Evolutionary conservation across 2,329 filamentous ascomycete species (phyloP).

Genomic region (Ustilaginoidea virens): DNA sequence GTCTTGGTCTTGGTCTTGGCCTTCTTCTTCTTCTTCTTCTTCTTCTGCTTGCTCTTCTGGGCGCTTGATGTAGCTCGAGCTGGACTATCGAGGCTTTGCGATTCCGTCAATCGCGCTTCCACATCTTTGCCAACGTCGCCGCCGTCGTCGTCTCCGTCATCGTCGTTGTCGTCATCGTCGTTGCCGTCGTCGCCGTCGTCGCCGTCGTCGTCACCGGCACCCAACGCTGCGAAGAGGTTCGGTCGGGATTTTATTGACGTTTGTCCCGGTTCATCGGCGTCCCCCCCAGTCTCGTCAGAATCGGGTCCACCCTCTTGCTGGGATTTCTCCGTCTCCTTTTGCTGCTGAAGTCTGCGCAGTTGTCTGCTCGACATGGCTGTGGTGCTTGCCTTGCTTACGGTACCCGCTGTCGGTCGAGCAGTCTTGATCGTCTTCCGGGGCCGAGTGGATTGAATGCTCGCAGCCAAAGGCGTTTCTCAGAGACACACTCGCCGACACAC

Average conservation of each 20-base stretch:
- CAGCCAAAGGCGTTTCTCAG: too few species aligned
- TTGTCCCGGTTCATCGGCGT: conserved; percentile 14
- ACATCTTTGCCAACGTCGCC: conserved; percentile 15
- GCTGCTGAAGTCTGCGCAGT: conserved; percentile 34
- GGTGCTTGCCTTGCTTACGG: too few species aligned
- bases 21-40: conserved; percentile 20
- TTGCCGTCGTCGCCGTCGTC: conserved; percentile 27
- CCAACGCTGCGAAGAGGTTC: conserved; percentile 38
- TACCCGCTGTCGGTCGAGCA: too few species aligned
- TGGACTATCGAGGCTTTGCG: too few species aligned
- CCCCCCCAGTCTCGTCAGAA: conserved; percentile 15
- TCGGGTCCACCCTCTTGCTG: conserved; percentile 7
- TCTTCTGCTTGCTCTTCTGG: conserved; percentile 23
- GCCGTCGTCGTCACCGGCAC: conserved; percentile 25
- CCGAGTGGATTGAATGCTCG: too few species aligned
- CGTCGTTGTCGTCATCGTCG: conserved; percentile 22
- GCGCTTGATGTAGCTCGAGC: not conserved
- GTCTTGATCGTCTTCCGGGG: too few species aligned
- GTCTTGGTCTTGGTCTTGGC: conserved; percentile 22
- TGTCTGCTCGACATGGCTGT: conserved; percentile 33
- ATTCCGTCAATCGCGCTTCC: too few species aligned
- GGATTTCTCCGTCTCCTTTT: conserved; percentile 26
- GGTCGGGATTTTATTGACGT: conserved; percentile 21
- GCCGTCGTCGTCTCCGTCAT: conserved; percentile 19
- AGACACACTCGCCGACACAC: too few species aligned